Conservation (phyloP, 768 basidiomycete species). For the Rhizopogon vinicolor region DNA sequence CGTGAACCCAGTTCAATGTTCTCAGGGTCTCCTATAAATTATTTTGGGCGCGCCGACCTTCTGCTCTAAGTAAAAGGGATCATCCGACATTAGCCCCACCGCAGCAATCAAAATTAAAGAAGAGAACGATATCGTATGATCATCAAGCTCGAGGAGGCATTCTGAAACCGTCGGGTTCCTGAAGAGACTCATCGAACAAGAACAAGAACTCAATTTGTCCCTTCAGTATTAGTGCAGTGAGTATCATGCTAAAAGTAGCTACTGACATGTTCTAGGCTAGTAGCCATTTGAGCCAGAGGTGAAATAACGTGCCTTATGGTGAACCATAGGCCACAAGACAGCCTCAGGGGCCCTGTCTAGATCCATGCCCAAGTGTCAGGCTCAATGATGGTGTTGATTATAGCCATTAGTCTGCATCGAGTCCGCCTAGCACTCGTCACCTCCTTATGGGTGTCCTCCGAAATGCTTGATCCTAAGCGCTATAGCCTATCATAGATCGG, state of each 20-base stretch:
- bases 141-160: background rate
- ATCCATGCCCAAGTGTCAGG: no score
- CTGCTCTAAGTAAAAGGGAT: background rate
- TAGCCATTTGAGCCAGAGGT: background rate
- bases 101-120: background rate
- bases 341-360: background rate
- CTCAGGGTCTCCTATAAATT: background rate
- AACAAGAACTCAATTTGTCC: background rate
- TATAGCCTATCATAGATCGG: background rate
- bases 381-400: no score
- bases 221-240: no score
- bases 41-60: background rate
- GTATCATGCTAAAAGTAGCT: background rate
- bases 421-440: background rate
- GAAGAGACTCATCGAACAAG: background rate
- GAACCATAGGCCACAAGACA: background rate
- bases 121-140: no score
- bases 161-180: background rate
- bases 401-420: background rate
- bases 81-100: background rate
- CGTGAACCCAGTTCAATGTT: no score
- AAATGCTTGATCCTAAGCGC: background rate
- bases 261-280: background rate
- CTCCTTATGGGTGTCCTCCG: background rate
- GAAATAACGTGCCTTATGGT: background rate